phyloP scores from a whole-genome alignment of 2,329 filamentous ascomycete genomes.

The Fusarium mangiferae region DNA sequence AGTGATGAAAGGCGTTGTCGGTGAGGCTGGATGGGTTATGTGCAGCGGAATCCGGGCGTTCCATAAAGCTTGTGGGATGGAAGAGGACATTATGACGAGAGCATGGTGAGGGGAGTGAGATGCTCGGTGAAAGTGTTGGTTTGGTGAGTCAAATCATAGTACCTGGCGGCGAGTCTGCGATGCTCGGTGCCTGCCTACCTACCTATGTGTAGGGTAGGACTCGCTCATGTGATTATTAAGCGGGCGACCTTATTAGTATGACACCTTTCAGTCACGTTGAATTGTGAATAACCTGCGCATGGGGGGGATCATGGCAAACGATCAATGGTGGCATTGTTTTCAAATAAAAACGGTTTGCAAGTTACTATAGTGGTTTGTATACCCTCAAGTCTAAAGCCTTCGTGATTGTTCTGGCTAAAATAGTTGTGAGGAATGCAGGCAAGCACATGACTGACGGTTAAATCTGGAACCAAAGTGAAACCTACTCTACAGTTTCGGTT shows the following conservation, averaged over 20 bases:
- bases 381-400: too few species aligned
- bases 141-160: slow-evolving; percentile 2
- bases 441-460: neutral
- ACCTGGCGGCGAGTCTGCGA: slow-evolving; percentile 4
- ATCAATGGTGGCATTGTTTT: neutral
- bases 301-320: neutral
- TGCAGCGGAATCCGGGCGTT: slow-evolving; percentile 63
- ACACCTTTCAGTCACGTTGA: neutral
- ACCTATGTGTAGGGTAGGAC: slow-evolving; percentile 1
- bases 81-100: slow-evolving; percentile 40
- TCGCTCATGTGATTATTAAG: slow-evolving; percentile 19
- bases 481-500: neutral
- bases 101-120: slow-evolving; percentile 26
- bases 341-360: neutral
- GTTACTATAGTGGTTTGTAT: neutral
- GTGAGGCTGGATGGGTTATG: slow-evolving; percentile 62
- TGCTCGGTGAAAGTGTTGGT: neutral
- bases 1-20: slow-evolving; percentile 62
- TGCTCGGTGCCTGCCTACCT: neutral
- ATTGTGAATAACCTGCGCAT: neutral
- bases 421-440: too few species aligned
- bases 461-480: neutral
- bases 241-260: neutral
- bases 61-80: slow-evolving; percentile 63
- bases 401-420: neutral